Conservation (phyloP, 2,329 filamentous ascomycete species). For the Tolypocladium tundrense region DNA sequence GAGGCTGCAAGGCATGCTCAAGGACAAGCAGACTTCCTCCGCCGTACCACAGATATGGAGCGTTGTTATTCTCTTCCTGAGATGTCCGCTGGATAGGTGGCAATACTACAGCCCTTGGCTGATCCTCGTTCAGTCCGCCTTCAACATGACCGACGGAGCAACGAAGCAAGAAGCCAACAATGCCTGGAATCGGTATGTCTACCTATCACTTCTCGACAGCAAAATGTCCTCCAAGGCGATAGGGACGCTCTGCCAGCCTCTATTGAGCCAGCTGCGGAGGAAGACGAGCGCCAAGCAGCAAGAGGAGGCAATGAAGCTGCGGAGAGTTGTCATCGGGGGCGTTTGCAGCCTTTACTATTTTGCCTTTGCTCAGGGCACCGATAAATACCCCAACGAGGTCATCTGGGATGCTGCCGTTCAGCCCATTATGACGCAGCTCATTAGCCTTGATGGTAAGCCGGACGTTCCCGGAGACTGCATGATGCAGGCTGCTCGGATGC, state of each 20-base stretch:
- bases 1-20: slow-evolving; percentile 58
- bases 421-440: slow-evolving; percentile 49
- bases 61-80: slow-evolving; percentile 67
- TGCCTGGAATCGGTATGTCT: slow-evolving; percentile 81
- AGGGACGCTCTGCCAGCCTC: slow-evolving; percentile 50
- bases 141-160: slow-evolving; percentile 65
- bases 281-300: slow-evolving; percentile 46
- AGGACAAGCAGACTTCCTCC: slow-evolving; percentile 37
- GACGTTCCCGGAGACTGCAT: slow-evolving; percentile 38
- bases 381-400: slow-evolving; percentile 55
- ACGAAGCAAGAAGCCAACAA: slow-evolving; percentile 69
- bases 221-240: slow-evolving; percentile 35
- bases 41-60: slow-evolving; percentile 86
- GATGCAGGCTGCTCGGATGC: slow-evolving; percentile 54
- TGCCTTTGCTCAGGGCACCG: slow-evolving; percentile 60
- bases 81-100: slow-evolving; percentile 59
- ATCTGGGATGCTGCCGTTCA: slow-evolving; percentile 72
- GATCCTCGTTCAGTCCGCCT: slow-evolving; percentile 67
- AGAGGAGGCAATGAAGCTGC: slow-evolving; percentile 39
- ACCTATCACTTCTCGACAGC: slow-evolving; percentile 55
- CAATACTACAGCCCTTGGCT: slow-evolving; percentile 66
- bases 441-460: slow-evolving; percentile 25
- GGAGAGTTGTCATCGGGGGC: slow-evolving; percentile 50
- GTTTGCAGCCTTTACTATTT: slow-evolving; percentile 80
- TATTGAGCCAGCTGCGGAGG: slow-evolving; percentile 58